Evolutionary conservation across 2,329 filamentous ascomycete species (phyloP).

Genomic region (Aspergillus tubingensis): DNA sequence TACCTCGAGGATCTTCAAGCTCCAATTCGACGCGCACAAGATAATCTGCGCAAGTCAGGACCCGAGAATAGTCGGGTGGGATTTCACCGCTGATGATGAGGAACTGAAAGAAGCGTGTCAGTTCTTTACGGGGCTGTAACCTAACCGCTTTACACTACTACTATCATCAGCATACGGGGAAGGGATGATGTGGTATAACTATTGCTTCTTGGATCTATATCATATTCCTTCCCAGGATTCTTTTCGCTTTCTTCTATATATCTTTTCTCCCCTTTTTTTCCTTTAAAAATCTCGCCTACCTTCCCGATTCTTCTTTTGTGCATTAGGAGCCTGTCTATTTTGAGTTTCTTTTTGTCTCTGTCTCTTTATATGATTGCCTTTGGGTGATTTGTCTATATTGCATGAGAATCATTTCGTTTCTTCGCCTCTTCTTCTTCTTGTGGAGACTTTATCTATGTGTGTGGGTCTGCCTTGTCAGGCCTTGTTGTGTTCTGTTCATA

Average conservation of each 20-base stretch:
- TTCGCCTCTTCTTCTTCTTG: background rate
- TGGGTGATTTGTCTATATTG: background rate
- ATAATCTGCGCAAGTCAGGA: slow-evolving; percentile 96
- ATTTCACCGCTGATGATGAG: slow-evolving; percentile 85
- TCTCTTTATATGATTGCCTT: too few species aligned
- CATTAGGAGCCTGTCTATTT: background rate
- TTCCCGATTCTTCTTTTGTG: background rate
- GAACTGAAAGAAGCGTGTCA: slow-evolving; percentile 75
- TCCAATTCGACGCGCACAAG: slow-evolving; percentile 90
- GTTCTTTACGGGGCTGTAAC: slow-evolving; percentile 65
- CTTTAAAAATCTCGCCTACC: too few species aligned
- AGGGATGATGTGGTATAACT: background rate
- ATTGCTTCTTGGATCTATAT: background rate
- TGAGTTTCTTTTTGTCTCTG: too few species aligned
- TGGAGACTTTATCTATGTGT: background rate
- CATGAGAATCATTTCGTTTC: background rate
- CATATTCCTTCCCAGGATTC: background rate
- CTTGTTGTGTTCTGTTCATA: background rate
- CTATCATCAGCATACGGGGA: background rate
- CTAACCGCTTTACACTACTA: background rate
- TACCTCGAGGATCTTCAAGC: slow-evolving; percentile 79
- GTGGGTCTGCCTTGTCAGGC: background rate
- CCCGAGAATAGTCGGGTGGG: slow-evolving; percentile 91
- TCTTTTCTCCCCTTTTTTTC: too few species aligned
- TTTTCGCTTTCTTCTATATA: background rate